These are phyloP conservation scores for Saccharomyces hybrid DNA, from an alignment of 1,139 yeast species.

Conservation along the genomic window DNA sequence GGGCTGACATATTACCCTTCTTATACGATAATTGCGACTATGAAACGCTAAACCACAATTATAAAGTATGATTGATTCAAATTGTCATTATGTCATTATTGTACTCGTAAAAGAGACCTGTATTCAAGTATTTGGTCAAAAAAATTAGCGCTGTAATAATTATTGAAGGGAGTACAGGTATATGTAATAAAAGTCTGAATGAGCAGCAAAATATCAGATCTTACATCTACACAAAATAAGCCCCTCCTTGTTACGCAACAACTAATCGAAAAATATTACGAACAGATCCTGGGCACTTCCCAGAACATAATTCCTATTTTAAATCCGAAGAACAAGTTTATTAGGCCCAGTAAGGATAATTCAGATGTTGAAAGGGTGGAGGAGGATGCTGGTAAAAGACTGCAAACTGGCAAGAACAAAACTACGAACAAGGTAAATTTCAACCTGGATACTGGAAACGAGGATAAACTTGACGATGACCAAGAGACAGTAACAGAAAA, in stretches of 20 bases:
- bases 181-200: background rate
- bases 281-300: conserved; percentile 8
- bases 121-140: background rate
- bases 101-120: too few species aligned
- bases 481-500: background rate
- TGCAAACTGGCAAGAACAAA: background rate
- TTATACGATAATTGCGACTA: background rate
- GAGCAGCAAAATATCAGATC: conserved; percentile 1
- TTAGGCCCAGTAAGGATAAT: background rate
- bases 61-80: background rate
- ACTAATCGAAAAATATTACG: conserved; percentile 14
- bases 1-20: background rate
- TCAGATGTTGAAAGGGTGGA: background rate
- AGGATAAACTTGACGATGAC: background rate
- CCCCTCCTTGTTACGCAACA: conserved; percentile 14
- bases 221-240: background rate
- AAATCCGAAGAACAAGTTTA: background rate
- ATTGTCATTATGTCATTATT: background rate
- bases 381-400: background rate
- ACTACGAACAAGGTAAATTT: background rate
- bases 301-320: background rate
- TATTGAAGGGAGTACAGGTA: background rate
- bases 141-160: background rate
- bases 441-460: background rate
- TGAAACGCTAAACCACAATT: background rate